Conservation (phyloP, 202 grass and related monocot genomes). For the Carex sylvatica region DNA sequence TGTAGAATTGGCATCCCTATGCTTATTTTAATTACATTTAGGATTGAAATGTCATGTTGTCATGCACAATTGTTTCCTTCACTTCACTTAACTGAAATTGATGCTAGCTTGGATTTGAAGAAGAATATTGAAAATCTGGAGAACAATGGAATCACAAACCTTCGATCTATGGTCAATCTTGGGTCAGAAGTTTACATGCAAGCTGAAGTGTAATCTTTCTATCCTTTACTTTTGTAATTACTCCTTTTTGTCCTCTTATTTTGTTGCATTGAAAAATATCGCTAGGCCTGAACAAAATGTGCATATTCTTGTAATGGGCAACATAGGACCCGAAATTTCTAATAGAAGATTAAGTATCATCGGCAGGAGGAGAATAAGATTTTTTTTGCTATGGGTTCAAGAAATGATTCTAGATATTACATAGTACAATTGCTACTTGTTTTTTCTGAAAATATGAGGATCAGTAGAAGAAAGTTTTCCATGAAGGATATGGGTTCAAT, state of each 20-base stretch:
- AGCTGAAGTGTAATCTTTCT: constrained; percentile 69
- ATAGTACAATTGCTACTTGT: not conserved
- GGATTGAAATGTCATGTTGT: not conserved
- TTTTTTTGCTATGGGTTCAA: not conserved
- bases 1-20: not conserved
- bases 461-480: not conserved
- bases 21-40: not conserved
- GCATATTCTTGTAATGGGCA: not conserved
- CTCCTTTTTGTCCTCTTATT: not conserved
- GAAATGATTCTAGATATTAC: not conserved
- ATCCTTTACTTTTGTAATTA: not conserved
- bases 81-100: constrained; percentile 21
- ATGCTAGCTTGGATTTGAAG: constrained; percentile 75
- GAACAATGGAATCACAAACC: constrained; percentile 66
- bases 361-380: not conserved
- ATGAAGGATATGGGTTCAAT: not conserved
- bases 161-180: constrained; percentile 87
- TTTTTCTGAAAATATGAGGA: not conserved
- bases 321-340: not conserved
- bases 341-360: not conserved
- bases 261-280: not conserved
- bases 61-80: not conserved
- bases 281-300: not conserved
- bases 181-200: constrained; percentile 90
- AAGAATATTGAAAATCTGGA: constrained; percentile 82